Conservation (phyloP, 192 early-diverging fungal genomes). For the Gonapodya sp. region DNA sequence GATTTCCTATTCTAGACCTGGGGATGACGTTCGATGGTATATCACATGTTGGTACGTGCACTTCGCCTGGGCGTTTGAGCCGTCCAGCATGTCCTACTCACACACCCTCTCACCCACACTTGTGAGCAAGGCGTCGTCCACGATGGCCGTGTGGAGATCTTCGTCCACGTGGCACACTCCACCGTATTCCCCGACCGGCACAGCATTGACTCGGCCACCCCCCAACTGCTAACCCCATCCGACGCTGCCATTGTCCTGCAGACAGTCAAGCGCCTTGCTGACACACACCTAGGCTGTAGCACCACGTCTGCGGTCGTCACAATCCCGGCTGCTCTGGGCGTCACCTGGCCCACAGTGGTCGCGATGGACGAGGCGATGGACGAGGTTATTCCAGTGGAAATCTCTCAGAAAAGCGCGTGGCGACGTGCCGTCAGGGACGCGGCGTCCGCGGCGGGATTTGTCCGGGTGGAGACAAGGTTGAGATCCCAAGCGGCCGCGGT, state of each 20-base stretch:
- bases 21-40: neutral
- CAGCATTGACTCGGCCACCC: neutral
- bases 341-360: neutral
- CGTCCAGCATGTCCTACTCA: neutral
- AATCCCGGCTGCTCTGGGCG: neutral
- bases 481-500: neutral
- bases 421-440: neutral
- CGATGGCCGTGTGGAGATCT: neutral
- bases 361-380: neutral
- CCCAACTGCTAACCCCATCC: neutral
- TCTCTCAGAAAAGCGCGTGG: neutral
- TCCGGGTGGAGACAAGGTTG: neutral
- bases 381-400: neutral
- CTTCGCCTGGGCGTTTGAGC: neutral
- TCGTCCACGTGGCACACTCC: neutral
- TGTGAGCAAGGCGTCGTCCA: neutral
- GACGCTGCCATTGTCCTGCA: neutral
- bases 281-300: neutral
- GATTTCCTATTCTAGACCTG: neutral
- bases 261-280: neutral
- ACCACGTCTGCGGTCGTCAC: neutral
- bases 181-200: neutral
- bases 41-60: neutral
- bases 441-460: neutral
- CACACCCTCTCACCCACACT: neutral